Evolutionary conservation across 495 filamentous ascomycete genomes (phyloP).

Genomic region (Penicillium ucsense): DNA sequence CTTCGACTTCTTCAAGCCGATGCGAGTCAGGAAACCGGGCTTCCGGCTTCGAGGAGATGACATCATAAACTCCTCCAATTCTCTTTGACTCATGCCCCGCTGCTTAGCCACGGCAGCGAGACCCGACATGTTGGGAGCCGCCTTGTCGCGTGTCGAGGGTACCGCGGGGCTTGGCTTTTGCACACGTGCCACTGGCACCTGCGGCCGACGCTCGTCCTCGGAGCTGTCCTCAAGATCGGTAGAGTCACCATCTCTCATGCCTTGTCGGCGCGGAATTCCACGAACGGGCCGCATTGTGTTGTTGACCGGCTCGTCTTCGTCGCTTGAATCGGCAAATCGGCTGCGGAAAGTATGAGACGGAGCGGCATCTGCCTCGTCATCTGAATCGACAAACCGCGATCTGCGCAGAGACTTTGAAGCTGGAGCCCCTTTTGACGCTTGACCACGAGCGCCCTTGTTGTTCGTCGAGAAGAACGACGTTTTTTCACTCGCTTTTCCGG

Average conservation of each 20-base stretch:
- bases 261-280: slow-evolving; percentile 48
- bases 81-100: slow-evolving; percentile 32
- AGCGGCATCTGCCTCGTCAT: slow-evolving; percentile 53
- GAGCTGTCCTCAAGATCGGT: slow-evolving; percentile 61
- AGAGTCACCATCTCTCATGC: slow-evolving; percentile 50
- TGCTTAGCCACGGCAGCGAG: slow-evolving; percentile 32
- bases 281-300: slow-evolving; percentile 48
- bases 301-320: slow-evolving; percentile 46
- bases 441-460: slow-evolving; percentile 30
- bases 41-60: slow-evolving; percentile 27
- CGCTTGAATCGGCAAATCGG: slow-evolving; percentile 75
- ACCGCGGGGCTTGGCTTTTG: slow-evolving; percentile 3
- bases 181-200: slow-evolving; percentile 4
- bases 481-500: slow-evolving; percentile 23
- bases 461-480: slow-evolving; percentile 39
- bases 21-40: slow-evolving; percentile 29
- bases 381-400: slow-evolving; percentile 57
- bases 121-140: slow-evolving; percentile 20
- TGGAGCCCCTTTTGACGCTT: slow-evolving; percentile 12
- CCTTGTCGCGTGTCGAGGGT: slow-evolving; percentile 7
- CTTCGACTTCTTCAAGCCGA: slow-evolving; percentile 32
- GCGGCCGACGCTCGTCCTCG: slow-evolving; percentile 26
- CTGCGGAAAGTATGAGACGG: slow-evolving; percentile 44
- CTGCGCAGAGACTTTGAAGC: slow-evolving; percentile 6
- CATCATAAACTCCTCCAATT: slow-evolving; percentile 31